A percentile compares a stretch with the other conserved stretches of the same genome.
phyloP scores from a whole-genome alignment of 345 rosid species.

The Corchorus olitorius region DNA sequence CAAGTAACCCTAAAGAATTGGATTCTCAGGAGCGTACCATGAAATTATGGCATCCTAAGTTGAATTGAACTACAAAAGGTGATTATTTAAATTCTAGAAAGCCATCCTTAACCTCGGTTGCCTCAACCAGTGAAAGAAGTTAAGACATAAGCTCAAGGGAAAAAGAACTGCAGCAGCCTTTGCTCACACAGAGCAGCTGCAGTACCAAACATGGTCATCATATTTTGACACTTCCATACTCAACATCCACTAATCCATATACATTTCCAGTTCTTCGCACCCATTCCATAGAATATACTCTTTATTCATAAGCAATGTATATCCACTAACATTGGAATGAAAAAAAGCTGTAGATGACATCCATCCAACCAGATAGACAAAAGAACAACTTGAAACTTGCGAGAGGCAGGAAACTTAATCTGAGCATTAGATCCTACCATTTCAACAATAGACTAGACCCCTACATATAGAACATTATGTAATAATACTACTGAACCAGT shows the following conservation, averaged over 20 bases:
- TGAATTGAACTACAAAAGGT: too few species aligned
- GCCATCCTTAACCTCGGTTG: not conserved
- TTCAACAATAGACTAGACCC: conserved; percentile 5
- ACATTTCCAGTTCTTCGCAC: not conserved
- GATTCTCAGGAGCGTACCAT: not conserved
- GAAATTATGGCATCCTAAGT: too few species aligned
- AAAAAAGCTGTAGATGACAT: not conserved
- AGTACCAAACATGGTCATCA: too few species aligned
- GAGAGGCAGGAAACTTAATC: not conserved
- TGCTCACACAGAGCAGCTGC: not conserved
- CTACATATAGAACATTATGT: not conserved
- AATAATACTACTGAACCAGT: not conserved
- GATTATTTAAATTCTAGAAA: too few species aligned
- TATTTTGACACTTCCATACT: not conserved
- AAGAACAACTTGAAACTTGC: not conserved
- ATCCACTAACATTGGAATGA: not conserved
- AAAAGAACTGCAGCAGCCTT: not conserved
- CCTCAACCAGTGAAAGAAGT: not conserved
- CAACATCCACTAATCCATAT: not conserved
- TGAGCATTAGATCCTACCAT: not conserved
- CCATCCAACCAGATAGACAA: not conserved
- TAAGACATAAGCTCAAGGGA: not conserved
- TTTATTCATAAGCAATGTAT: not conserved
- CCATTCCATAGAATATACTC: not conserved
- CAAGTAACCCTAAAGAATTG: not conserved